phyloP scores from a whole-genome alignment of 2,329 filamentous ascomycete species.

The Pezizomycotina sp. region DNA sequence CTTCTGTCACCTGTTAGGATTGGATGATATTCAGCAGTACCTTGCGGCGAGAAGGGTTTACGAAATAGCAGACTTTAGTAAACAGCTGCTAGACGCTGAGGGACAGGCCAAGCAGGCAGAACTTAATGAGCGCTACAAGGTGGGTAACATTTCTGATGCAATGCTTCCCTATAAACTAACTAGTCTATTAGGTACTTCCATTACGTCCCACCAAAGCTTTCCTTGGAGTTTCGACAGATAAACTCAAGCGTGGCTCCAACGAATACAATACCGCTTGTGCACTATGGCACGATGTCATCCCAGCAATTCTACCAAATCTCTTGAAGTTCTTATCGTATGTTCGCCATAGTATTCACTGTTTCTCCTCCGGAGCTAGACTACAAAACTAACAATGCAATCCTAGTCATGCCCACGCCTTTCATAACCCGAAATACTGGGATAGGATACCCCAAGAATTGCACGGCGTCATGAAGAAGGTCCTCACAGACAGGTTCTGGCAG shows the following conservation, averaged over 20 bases:
- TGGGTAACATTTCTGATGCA: slow-evolving; percentile 26
- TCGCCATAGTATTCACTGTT: background rate
- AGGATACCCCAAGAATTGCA: slow-evolving; percentile 60
- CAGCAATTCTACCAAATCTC: slow-evolving; percentile 66
- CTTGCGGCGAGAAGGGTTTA: slow-evolving; percentile 56
- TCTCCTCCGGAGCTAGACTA: background rate
- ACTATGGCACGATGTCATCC: slow-evolving; percentile 74
- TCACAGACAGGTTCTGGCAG: slow-evolving; percentile 96
- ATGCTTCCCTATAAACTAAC: background rate
- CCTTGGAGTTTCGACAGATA: slow-evolving; percentile 81
- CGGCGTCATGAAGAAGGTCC: slow-evolving; percentile 58
- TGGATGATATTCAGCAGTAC: slow-evolving; percentile 69
- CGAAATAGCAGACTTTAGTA: slow-evolving; percentile 66
- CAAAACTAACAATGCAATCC: background rate
- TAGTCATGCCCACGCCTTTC: slow-evolving; percentile 77
- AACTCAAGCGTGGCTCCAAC: slow-evolving; percentile 55
- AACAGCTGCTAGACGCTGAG: slow-evolving; percentile 57
- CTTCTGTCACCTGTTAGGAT: slow-evolving; percentile 64
- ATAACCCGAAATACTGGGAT: slow-evolving; percentile 71
- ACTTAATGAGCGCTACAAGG: slow-evolving; percentile 58
- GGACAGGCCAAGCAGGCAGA: slow-evolving; percentile 63
- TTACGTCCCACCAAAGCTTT: slow-evolving; percentile 79
- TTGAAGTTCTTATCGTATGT: slow-evolving; percentile 60
- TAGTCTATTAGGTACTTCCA: slow-evolving; percentile 44
- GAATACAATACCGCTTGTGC: slow-evolving; percentile 59